Evolutionary conservation across 1,139 yeast species (phyloP), one percentile per base, ranked within the genome.

Genomic region (Saccharomyces hybrid): DNA sequence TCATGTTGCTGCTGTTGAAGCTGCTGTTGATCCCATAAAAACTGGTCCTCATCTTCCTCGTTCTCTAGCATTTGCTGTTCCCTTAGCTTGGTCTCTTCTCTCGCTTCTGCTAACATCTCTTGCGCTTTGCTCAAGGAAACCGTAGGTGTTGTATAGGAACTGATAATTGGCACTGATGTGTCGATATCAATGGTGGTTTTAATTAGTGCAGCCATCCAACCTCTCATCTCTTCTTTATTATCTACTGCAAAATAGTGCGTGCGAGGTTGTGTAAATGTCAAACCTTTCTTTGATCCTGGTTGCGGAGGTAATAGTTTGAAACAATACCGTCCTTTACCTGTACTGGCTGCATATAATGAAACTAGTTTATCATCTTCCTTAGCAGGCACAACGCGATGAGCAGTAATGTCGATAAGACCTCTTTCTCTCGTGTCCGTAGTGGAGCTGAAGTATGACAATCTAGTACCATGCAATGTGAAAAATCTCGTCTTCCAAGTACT

Each of bases 171-270:
- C 13, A 88, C 89, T 1, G 88, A 73, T 57, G 93, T 97, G 71
- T 95, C 99, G 53, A 95, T 79, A 69, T 93, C 99, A 63, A 93
- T 95, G 0, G 99, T 93, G 0, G 98, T 96, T 57, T 93, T 89
- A 83, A 91, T 88, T 58, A 93, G 75, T 0, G 97, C 96, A 55
- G 91, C 88, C 81, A 91, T 84, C 99, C 99, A 93, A 1, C 81
- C 82, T 66, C 97, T 79, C 96, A 93, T 87, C 59, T 91, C 98
- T 52, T 89, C 96, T 56, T 79, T 82, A 0, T 89, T 79, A 55
- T 93, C 98, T 41, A 91, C 97, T 0, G 98, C 97, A 77, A 93
- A 95, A 70, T 86, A 93, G 66, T 93, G 99, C 3, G 91, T 88
- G 62, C 90, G 88, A 34, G 97, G 99, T 62, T 91, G 97, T 0